phyloP scores from a whole-genome alignment of 192 early-diverging fungal genomes.

The Chytriomyces confervae region DNA sequence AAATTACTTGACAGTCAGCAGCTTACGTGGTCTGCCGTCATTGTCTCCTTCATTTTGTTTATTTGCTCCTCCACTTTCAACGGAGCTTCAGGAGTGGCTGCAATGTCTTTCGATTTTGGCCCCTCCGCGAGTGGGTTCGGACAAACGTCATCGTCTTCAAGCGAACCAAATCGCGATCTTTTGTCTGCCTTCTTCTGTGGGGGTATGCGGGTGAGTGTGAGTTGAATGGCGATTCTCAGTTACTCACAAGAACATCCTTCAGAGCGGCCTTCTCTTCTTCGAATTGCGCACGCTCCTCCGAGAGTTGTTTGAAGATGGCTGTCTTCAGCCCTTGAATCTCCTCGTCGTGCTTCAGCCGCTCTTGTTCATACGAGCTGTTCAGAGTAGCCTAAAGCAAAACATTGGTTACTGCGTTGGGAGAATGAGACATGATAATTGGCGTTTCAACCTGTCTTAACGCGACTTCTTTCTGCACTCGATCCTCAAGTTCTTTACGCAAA shows the following conservation, averaged over 20 bases:
- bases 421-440: slow-evolving; percentile 4
- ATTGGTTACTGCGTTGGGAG: not conserved
- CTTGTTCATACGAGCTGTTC: slow-evolving; percentile 34
- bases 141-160: slow-evolving; percentile 41
- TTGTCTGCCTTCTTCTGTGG: slow-evolving; percentile 20
- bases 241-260: slow-evolving; percentile 21
- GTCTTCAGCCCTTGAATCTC: slow-evolving; percentile 39
- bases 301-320: slow-evolving; percentile 35
- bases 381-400: slow-evolving; percentile 29
- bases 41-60: slow-evolving; percentile 23
- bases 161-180: slow-evolving; percentile 26
- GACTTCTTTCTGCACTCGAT: slow-evolving; percentile 43
- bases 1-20: no score
- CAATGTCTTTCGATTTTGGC: slow-evolving; percentile 6
- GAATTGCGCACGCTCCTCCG: slow-evolving; percentile 40
- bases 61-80: slow-evolving; percentile 35
- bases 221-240: not conserved
- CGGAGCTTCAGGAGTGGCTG: not conserved
- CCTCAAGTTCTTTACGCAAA: slow-evolving; percentile 45
- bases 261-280: slow-evolving; percentile 30
- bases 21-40: slow-evolving; percentile 5
- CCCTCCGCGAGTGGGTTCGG: not conserved
- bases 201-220: not conserved
- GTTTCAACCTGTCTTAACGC: slow-evolving; percentile 31
- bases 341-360: slow-evolving; percentile 42